Percentiles rank a stretch among this genome's conserved stretches.
Evolutionary conservation across 2,329 filamentous ascomycete species (phyloP).

Genomic region (Stagonosporopsis vannaccii): DNA sequence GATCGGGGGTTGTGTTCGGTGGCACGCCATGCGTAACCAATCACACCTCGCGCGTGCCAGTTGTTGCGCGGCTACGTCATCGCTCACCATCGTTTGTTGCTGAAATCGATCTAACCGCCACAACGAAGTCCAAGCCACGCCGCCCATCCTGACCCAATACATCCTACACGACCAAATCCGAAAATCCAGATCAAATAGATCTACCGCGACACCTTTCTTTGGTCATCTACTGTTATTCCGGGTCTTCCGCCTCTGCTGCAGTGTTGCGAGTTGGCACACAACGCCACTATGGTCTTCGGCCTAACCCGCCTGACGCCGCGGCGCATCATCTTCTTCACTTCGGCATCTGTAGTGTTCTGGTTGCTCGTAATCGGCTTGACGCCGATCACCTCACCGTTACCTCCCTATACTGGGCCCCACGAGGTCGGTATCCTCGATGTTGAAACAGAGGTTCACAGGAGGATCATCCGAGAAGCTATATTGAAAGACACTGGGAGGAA

Average conservation of each 20-base stretch:
- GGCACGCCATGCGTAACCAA: neutral
- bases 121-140: conserved; percentile 16
- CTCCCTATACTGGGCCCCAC: conserved; percentile 52
- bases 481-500: conserved; percentile 50
- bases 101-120: conserved; percentile 3
- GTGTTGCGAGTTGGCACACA: neutral
- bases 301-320: conserved; percentile 33
- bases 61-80: conserved; percentile 25
- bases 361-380: conserved; percentile 51
- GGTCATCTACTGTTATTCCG: neutral
- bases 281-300: conserved; percentile 29
- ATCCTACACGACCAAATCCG: neutral
- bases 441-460: conserved; percentile 49
- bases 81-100: conserved; percentile 7
- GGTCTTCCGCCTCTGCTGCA: neutral
- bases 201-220: neutral
- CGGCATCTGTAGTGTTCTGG: conserved; percentile 41
- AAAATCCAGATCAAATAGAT: neutral
- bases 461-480: conserved; percentile 46
- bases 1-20: neutral
- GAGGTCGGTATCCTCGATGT: conserved; percentile 55
- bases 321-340: conserved; percentile 36
- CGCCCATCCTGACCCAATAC: conserved; percentile 10
- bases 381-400: conserved; percentile 52
- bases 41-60: conserved; percentile 3